Evolutionary conservation across 768 basidiomycete species (phyloP), one percentile per base, ranked within the genome.

Genomic region (Suillus cothurnatus): DNA sequence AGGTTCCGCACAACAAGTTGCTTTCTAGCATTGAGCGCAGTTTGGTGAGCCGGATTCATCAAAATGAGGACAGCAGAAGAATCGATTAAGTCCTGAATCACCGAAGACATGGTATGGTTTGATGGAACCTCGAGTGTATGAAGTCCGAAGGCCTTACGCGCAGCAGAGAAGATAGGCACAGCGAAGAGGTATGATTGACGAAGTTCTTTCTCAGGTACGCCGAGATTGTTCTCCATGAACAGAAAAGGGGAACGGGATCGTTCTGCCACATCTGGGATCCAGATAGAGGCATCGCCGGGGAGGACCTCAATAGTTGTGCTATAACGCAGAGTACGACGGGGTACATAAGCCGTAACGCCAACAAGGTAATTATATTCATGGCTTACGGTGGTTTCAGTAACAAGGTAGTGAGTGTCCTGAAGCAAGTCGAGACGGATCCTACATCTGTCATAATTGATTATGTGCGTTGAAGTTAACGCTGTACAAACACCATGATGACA

Each of bases 1-100:
- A 69, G 14, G 2, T 77, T 77, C 3, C 67, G 64, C n/a, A 70
- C 67, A 23, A 90, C 76, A 28, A 90, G 81, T 21, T 72, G 75
- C 71, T 89, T 91, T 41, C 90, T 80, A 6, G 77, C 67, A 70
- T 91, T 90, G 41, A 91, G 75, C 3, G 89, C 89, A 26, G 89
- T 88, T 64, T 87, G 85, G 70, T 92, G 87, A 0, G 86, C 87
- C 38, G 91, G 87, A 74, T 91, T 92, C 43, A 84, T 80, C 34
- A 91, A 78, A 6, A 91, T 71, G n/a, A 91, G 77, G 58, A 88
- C 71, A 43, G 79, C 77, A 0, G 87, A 80, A 1, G 82, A 79
- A 55, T 69, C 70, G 7, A 71, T 68, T 26, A 80, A 41, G 61
- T 65, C 71, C 61, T 45, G 32, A 52, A 62, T 56, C 12, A 64